Evolutionary conservation across 129 eudicot species (phyloP), one percentile per base, ranked within the genome.

Genomic region (Tagetes patula): DNA sequence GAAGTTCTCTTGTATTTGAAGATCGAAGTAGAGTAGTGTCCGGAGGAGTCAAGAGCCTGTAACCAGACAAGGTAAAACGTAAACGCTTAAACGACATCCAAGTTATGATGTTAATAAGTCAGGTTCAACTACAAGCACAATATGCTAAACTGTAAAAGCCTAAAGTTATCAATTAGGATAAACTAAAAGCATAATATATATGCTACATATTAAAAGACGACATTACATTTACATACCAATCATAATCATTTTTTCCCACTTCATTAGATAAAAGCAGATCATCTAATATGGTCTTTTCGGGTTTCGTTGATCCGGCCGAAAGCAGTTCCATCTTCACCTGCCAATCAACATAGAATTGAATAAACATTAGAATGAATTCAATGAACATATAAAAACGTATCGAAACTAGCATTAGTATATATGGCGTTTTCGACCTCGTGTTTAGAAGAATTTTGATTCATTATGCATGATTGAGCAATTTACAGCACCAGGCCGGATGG

Each of bases 41-140:
- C 20, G 98, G 98, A 77, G 98, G 98, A 65, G 97, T 94, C 45
- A 94, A 90, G 63, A 94, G 98, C 98, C 97, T 94, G 84, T 78
- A 39, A 65, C 56, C 77, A 69, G 72, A 82, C 78, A 58, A 31
- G 53, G 70, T 71, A 36, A 65, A 42, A 58, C 27, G 27, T 20
- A 20, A 20, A 20, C 27, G 27, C 27, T 20, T 20, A 20, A 20
- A 20, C 27, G 27, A 20, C 27, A 20, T 20, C 27, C 27, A 43
- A 43, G 48, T 43, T 43, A 11, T 49, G 4, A 11, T 12, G 20
- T 1, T 49, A 10, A 49, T 49, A 2, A 49, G 20, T 49, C 55
- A 11, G 12, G 3, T 13, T 49, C 55, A 49, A 13, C 55, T 12
- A 49, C 27, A 49, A 49, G 30, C 20, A 49, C 6, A 37, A 52